Conservation (phyloP, 371 early-diverging fungal genomes). For the Homolaphlyctis polyrhiza region DNA sequence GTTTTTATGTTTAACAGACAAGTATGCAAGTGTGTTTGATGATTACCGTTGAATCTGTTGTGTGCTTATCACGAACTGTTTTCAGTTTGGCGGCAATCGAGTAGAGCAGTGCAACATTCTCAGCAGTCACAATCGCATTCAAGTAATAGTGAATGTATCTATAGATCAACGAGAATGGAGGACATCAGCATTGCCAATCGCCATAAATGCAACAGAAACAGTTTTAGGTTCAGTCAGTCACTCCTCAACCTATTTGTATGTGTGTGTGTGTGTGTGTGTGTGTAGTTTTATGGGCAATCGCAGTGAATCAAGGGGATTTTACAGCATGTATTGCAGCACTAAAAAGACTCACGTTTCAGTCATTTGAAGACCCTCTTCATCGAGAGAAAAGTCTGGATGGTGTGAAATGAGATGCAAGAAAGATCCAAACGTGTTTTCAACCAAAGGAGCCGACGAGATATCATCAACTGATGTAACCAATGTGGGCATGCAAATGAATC, state of each 20-base stretch:
- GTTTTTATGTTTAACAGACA: conserved; percentile 8
- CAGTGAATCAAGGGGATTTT: neutral
- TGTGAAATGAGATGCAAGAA: conserved; percentile 79
- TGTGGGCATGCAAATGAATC: neutral
- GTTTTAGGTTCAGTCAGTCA: no score
- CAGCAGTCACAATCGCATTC: conserved; percentile 66
- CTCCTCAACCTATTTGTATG: no score
- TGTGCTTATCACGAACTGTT: conserved; percentile 57
- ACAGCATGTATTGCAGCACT: no score
- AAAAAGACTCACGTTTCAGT: conserved; percentile 52
- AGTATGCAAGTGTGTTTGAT: neutral
- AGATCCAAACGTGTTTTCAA: conserved; percentile 63
- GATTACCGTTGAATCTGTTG: conserved; percentile 50
- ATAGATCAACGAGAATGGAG: neutral
- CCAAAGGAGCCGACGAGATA: neutral
- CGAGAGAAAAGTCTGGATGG: conserved; percentile 80
- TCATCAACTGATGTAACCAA: neutral
- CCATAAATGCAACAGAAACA: neutral
- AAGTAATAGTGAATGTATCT: conserved; percentile 84
- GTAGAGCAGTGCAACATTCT: conserved; percentile 81
- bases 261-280: no score
- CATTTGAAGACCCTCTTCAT: conserved; percentile 52
- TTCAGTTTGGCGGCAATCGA: conserved; percentile 74
- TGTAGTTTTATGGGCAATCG: neutral
- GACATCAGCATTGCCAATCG: neutral